Conservation (phyloP, 2,329 filamentous ascomycete species). For the Hymenoscyphus scutula region DNA sequence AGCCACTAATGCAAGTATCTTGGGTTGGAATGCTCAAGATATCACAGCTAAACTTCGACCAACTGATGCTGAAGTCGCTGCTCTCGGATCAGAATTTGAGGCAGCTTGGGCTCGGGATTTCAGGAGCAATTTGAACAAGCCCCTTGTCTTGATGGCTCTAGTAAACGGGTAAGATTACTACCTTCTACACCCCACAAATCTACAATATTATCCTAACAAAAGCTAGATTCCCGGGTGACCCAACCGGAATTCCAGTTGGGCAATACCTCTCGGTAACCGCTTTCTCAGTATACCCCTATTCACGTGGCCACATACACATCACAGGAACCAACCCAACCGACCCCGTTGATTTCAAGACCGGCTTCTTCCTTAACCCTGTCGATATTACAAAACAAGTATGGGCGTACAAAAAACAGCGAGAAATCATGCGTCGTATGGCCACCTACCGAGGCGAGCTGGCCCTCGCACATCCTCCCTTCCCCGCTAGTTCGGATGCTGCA, state of each 20-base stretch:
- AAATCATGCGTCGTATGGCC: slow-evolving; percentile 54
- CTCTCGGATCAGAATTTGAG: slow-evolving; percentile 50
- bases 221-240: slow-evolving; percentile 10
- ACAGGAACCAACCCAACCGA: slow-evolving; percentile 40
- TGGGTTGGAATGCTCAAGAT: slow-evolving; percentile 54
- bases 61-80: slow-evolving; percentile 50
- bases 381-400: slow-evolving; percentile 57
- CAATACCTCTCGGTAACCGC: slow-evolving; percentile 9
- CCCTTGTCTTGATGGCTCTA: slow-evolving; percentile 42
- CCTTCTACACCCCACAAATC: neutral
- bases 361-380: slow-evolving; percentile 51
- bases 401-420: slow-evolving; percentile 61
- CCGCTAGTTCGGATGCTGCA: slow-evolving; percentile 40
- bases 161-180: slow-evolving; percentile 13
- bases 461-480: slow-evolving; percentile 43
- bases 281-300: slow-evolving; percentile 58
- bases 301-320: slow-evolving; percentile 59
- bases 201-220: neutral
- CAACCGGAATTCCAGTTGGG: slow-evolving; percentile 6
- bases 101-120: slow-evolving; percentile 55
- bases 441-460: slow-evolving; percentile 47
- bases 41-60: slow-evolving; percentile 53
- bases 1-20: slow-evolving; percentile 38
- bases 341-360: slow-evolving; percentile 51
- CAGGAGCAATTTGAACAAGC: slow-evolving; percentile 25